Evolutionary conservation across 208 protist species (phyloP), one percentile per base, ranked within the genome.

Genomic region (Crithidia sp.): DNA sequence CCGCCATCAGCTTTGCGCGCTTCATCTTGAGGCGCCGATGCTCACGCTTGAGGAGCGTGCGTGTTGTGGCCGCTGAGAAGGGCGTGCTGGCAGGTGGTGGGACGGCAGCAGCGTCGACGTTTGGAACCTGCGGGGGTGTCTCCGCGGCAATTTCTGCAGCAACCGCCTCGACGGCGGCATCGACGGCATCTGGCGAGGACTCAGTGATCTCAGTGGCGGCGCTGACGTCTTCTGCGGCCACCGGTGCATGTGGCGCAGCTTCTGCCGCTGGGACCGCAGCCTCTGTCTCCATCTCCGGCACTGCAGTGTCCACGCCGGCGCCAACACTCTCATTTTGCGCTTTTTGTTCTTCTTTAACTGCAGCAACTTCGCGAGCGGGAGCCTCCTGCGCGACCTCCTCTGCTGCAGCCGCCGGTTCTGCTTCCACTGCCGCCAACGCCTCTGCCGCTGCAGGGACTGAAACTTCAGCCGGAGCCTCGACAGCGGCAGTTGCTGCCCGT

Each of bases 21-120:
- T 57, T 55, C 62, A 19, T n/a, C 37, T 50, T 40, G 36, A 9
- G 10, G 2, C 62, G 62, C 44, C 62, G 62, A 36, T 67, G 62
- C 28, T 6, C 47, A 8, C 62, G 62, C 62, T 67, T 67, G 36
- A 67, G 62, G 2, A 10, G 62, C 36, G 17, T 47, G 19, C 44
- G 62, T 45, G 62, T 36, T 28, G 3, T 36, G 3, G 47, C 47
- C 7, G 16, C 19, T 36, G 47, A 45, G 9, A 45, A 16, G 36
- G 44, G 14, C 3, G 40, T 7, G 28, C 28, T 28, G 5, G 49
- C 47, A 43, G 14, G 62, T 37, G 19, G 36, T 36, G 12, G 41
- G 7, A 13, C 45, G 13, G 13, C 49, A 44, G n/a, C n/a, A 6
- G 28, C 14, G 12, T 28, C 3, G 3, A 28, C 60, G 13, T 7